Base-by-base conservation (phyloP, 2,329 filamentous ascomycete genomes). In the Arthroderma sp. region DNA sequence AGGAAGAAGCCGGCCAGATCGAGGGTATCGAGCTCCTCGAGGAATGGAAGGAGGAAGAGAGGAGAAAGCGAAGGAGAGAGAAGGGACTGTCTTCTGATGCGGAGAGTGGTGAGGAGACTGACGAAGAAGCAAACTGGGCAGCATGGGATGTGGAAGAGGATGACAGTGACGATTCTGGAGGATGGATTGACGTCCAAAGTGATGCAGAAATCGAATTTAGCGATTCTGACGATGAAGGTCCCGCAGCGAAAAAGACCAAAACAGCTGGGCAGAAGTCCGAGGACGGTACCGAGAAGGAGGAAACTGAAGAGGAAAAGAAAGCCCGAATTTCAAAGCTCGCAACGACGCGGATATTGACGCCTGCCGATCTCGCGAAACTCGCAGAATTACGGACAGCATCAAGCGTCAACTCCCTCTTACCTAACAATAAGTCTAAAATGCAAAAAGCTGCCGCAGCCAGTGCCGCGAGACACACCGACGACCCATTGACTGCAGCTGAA, bases 291-390 rank as follows among this genome's bases (percentile, higher is more conserved):
- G 65, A 71, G 38, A 66, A 70, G 36, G 61, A 65, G 37, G 54
- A 53, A 29, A 48, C 47, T 5, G 52, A 55, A 39, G 50, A 52
- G 38, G 53, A 56, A 40, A 44, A 46, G 29, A 43, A 51, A 36
- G 53, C 58, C 9, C 60, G 59, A 10, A 57, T 66, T 31, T 79
- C 82, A 8, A 86, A 80, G 56, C 77, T 95, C 37, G 88, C 88
- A n/a, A 94, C 86, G 0, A 94, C 86, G 2, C 83, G 85, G 40
- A 93, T 98, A 52, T 80, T 98, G 50, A 98, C 91, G 0, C 91
- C 91, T 0, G 91, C 91, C 8, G 91, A 98, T 64, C 75, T 96
- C n/a, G 82, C 85, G 54, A 96, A 96, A 63, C 80, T 98, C 15
- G 80, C 86, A 50, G 89, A 95, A 65, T 79, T 98, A 27, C 84